Percentiles rank a stretch among this genome's conserved stretches.
These are phyloP conservation scores for Zygosaccharomyces pseudobailii DNA, from an alignment of 1,139 yeast species.

Conservation along the genomic window DNA sequence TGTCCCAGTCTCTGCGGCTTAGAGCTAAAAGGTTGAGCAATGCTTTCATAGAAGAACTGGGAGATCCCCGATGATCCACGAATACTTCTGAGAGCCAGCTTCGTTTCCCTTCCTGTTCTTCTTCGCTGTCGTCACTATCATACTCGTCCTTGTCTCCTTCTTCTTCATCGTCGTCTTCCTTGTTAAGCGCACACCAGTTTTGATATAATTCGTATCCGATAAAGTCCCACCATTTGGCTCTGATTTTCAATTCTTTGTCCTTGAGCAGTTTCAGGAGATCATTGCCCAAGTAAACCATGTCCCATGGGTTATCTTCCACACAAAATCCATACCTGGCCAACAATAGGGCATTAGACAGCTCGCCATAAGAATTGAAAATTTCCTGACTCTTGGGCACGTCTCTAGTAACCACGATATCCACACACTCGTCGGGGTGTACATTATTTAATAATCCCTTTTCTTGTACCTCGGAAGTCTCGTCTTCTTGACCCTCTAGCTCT, in stretches of 20 bases:
- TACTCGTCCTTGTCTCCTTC: constrained; percentile 6
- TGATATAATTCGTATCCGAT: constrained; percentile 42
- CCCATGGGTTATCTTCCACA: constrained; percentile 50
- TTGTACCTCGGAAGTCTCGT: constrained; percentile 19
- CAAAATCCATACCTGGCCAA: constrained; percentile 76
- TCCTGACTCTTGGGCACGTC: constrained; percentile 49
- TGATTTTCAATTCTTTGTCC: constrained; percentile 36
- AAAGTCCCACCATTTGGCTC: constrained; percentile 62
- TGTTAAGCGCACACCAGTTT: constrained; percentile 27
- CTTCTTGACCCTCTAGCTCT: constrained; percentile 16
- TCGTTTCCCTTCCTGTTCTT: not conserved
- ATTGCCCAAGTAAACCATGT: constrained; percentile 51
- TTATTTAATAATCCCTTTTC: constrained; percentile 16
- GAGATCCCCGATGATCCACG: constrained; percentile 12
- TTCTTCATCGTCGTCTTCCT: constrained; percentile 11
- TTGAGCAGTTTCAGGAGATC: constrained; percentile 47
- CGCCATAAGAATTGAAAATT: constrained; percentile 75
- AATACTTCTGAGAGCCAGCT: constrained; percentile 16
- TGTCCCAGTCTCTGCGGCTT: constrained; percentile 6
- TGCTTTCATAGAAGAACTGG: constrained; percentile 8
- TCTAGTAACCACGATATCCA: constrained; percentile 49
- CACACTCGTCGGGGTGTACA: constrained; percentile 6
- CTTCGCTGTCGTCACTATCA: constrained; percentile 1
- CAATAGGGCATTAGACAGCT: constrained; percentile 58
- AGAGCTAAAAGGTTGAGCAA: constrained; percentile 9